Evolutionary conservation across 495 filamentous ascomycete species (phyloP), one percentile per base, ranked within the genome.

Genomic region (Articulospora tetracladia): DNA sequence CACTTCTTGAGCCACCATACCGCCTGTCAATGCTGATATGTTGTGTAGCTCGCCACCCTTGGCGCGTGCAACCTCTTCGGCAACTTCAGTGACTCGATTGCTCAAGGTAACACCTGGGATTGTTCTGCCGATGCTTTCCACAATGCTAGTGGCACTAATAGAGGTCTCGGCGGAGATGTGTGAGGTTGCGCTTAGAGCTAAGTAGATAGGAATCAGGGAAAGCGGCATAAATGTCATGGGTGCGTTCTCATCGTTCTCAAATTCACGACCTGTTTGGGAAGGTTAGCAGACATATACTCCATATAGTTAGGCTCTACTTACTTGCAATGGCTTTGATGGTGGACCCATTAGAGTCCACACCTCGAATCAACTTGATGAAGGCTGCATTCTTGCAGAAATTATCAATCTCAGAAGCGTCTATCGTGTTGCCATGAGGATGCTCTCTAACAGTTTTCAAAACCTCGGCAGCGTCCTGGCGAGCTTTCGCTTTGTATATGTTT

Each of bases 311-410:
- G 10, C 7, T 44, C 3, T 28, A 55, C 67, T 19, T 63, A 67
- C 67, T 57, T 55, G 64, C 55, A 15, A 69, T 41, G 19, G 24
- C 46, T 55, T 62, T 30, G 2, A 69, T 36, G 53, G 25, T 19
- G 20, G 58, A 17, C 72, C 72, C 24, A 56, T 73, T 70, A 4
- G 39, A 72, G 74, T 49, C 69, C 66, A 59, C 83, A 82, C 54
- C 51, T 52, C 27, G 66, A 34, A 98, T 88, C 36, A 96, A 79
- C 74, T 94, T 94, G 66, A 98, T 90, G 69, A 93, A 93, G 57
- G 90, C 91, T 53, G 95, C 91, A 59, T 94, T 92, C 74, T 95
- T 97, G 82, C 94, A 97, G 73, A 97, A 99, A 23, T 87, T 80
- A 62, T 96, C 92, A 51, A 99, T 86, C 67, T 96, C 92, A 55